These are phyloP conservation scores for Colletotrichum higginsianum DNA, from an alignment of 2,329 filamentous ascomycete genomes.

Conservation along the genomic window DNA sequence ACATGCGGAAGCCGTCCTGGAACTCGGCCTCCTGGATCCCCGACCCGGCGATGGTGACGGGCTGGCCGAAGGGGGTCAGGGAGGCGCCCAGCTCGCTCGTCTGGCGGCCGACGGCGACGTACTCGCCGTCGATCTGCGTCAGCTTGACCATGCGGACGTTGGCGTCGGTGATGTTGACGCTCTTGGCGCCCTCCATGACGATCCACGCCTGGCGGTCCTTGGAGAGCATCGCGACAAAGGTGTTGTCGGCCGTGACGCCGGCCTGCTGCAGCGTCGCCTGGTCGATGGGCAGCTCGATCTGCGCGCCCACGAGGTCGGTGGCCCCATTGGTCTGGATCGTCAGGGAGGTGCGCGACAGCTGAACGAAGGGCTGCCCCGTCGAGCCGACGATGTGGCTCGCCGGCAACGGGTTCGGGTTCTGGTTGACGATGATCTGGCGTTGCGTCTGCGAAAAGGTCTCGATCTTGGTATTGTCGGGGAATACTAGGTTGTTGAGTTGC, in stretches of 20 bases:
- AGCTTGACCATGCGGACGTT: slow-evolving; percentile 45
- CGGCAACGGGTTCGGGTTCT: slow-evolving; percentile 44
- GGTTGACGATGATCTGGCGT: slow-evolving; percentile 45
- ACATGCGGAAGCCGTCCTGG: slow-evolving; percentile 45
- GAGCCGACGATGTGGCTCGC: slow-evolving; percentile 45
- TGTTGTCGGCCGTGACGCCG: slow-evolving; percentile 44
- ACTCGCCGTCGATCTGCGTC: slow-evolving; percentile 45
- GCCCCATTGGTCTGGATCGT: slow-evolving; percentile 45
- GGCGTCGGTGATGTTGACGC: slow-evolving; percentile 45
- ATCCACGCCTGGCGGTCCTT: slow-evolving; percentile 45
- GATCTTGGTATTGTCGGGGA: slow-evolving; percentile 45
- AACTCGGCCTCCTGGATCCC: slow-evolving; percentile 46
- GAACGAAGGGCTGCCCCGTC: slow-evolving; percentile 45
- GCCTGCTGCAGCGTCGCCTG: slow-evolving; percentile 41
- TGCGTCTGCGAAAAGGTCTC: slow-evolving; percentile 46
- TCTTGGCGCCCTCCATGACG: slow-evolving; percentile 43
- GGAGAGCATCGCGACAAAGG: slow-evolving; percentile 44
- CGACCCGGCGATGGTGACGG: slow-evolving; percentile 43
- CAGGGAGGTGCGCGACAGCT: slow-evolving; percentile 44
- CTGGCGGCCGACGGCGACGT: slow-evolving; percentile 44
- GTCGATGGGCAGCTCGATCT: slow-evolving; percentile 45
- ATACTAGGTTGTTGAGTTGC: slow-evolving; percentile 43
- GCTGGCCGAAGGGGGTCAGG: slow-evolving; percentile 44
- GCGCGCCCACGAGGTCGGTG: slow-evolving; percentile 44
- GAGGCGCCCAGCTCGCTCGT: slow-evolving; percentile 43